Base-by-base conservation (phyloP, 163 green algal species). In the Chlamydomonas reinhardtii region DNA sequence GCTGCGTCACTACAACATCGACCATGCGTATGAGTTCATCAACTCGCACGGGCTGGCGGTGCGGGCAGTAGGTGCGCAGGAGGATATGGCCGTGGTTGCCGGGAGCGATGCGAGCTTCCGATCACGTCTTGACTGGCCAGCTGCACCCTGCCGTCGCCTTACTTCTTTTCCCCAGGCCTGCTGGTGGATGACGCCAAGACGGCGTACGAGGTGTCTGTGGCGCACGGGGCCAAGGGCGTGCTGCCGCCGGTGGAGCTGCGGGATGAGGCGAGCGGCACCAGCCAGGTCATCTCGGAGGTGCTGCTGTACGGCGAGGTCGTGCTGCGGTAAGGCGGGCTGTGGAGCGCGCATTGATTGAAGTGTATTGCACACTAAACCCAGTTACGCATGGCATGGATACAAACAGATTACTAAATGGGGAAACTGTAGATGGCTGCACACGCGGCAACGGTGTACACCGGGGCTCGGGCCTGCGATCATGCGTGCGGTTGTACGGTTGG, bases 271-370 rank as follows among this genome's bases (percentile, higher is more conserved):
- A 89, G 31, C 27, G 77, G 61, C 74, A 73, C 68, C 61, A 84
- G 48, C 29, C 76, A 88, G 34, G 75, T 43, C 56, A 72, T 92
- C 27, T 73, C 88, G 39, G 88, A 89, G 72, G 93, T 99, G 35
- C 27, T 89, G 62, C 90, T 99, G 52, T 99, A 99, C 84, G 98
- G 98, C 6, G 97, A 99, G 83, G 96, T 98, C 22, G 96, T 99
- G 54, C 92, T 99, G 25, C 52, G 82, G 82, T 87, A 61, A 48
- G 83, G 15, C 43, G 6, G 43, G 34, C 16, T 37, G 11, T 54
- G n/a, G n/a, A n/a, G n/a, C n/a, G n/a, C n/a, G n/a, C n/a, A n/a
- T n/a, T n/a, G n/a, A n/a, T n/a, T n/a, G n/a, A n/a, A n/a, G n/a
- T n/a, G n/a, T n/a, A n/a, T n/a, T n/a, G n/a, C n/a, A n/a, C n/a